Base-by-base conservation (phyloP, 192 early-diverging fungal genomes). In the Anaeromyces robustus region DNA sequence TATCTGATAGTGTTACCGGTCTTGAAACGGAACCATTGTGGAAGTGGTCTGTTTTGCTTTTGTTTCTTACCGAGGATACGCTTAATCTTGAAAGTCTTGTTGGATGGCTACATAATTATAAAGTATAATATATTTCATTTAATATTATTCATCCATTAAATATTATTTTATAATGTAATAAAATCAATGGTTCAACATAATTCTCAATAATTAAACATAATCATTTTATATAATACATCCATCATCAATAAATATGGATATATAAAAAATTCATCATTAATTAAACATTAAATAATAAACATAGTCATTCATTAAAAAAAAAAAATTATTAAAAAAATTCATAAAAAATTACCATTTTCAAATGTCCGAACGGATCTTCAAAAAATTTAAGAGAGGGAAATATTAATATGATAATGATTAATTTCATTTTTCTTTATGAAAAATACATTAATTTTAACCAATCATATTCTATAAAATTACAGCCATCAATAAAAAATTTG, bases 21-120 rank as follows among this genome's bases (percentile, higher is more conserved):
- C 87, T 95, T 92, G 87, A 97, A 89, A 85, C 96, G 94, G 92
- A 96, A 95, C 97, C 97, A 99, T 87, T 94, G 91, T 81, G 98
- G 98, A 84, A 98, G 89, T 83, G 96, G 96, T 83, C 98, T 94
- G 94, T 98, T 97, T 90, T 99, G 98, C 92, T 95, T 96, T 88
- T 91, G 86, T 92, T 96, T 96, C 95, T 98, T 99, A 87, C 95
- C 98, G 87, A 99, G 92, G 83, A 93, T 94, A 89, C 94, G 93
- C 95, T 99, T 99, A 92, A 93, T 91, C 83, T 89, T 89, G 94
- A 96, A 98, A 83, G 94, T 92, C 94, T 99, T 99, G 91, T 97
- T 94, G 86, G 96, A 95, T 87, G 98, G 96, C 98, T 91, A 81
- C n/a, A n/a, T n/a, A n/a, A n/a, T 41, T 86, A 39, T 39, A 39